Evolutionary conservation across 2,329 filamentous ascomycete genomes (phyloP), one percentile per base, ranked within the genome.

Genomic region (Pyrenophora seminiperda): DNA sequence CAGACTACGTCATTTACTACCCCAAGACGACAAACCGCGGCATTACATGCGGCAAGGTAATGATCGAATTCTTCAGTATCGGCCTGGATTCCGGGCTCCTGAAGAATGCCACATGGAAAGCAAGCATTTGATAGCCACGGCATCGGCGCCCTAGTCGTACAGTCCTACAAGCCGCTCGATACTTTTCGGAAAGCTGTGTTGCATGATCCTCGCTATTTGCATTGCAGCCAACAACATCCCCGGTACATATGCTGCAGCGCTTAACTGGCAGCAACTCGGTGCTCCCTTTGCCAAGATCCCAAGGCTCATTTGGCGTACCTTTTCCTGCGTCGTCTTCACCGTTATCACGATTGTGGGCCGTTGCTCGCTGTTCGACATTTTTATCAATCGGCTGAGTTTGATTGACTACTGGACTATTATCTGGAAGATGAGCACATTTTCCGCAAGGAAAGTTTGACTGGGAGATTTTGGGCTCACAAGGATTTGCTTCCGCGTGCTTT

Each of bases 311-410:
- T 89, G 85, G 85, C 85, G 83, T 1, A 76, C 82, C 27, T 65
- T 87, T 43, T 52, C 50, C 2, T 60, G 56, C 40, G 53, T 79
- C 81, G 77, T 50, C 83, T 85, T 0, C 75, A 79, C 45, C 75
- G 33, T 89, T 85, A 71, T 81, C 86, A 86, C 82, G 19, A 84
- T 90, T 60, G 83, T 85, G 0, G 85, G 85, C 0, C 78, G 83
- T 9, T 76, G 80, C 29, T 68, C 82, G 53, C 75, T 88, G 2
- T 80, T 83, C 1, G 75, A 76, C 9, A 85, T 30, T 84, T 90
- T 56, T 84, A 86, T 0, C 86, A 86, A 13, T 88, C 88, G 75
- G 74, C 72, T 63, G 4, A 50, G 44, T 67, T 56, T 74, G 71
- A 67, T 67, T n/a, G 61, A 62, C 4, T 66, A 65, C 37, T 66